Evolutionary conservation across 129 eudicot genomes (phyloP).

Genomic region (Flaveria robusta): DNA sequence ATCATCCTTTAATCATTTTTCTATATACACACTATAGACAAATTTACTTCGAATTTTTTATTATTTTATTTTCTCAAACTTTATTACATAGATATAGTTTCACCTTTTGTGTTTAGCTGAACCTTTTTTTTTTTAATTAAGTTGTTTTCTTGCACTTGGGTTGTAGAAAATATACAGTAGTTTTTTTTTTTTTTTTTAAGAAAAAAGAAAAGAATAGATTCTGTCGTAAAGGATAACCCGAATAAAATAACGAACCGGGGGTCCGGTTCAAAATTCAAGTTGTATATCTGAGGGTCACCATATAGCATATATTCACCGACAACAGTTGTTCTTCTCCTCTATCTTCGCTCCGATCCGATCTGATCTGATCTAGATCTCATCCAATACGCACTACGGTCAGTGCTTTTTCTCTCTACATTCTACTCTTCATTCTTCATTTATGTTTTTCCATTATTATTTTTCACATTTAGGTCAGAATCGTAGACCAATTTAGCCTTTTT

Average conservation of each 20-base stretch:
- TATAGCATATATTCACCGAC: slow-evolving; percentile 28
- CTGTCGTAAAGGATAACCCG: no score
- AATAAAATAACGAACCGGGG: neutral
- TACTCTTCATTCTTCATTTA: slow-evolving; percentile 10
- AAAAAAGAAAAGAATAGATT: no score
- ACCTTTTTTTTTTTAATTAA: no score
- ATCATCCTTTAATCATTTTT: no score
- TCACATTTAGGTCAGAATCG: neutral
- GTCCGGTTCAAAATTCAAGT: slow-evolving; percentile 9
- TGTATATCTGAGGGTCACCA: neutral
- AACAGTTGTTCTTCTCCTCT: slow-evolving; percentile 12
- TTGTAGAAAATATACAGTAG: no score
- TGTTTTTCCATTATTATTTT: neutral
- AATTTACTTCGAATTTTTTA: no score
- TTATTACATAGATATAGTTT: no score
- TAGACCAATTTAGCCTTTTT: neutral
- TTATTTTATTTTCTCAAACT: no score
- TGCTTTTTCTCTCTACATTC: slow-evolving; percentile 18
- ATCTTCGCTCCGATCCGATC: slow-evolving; percentile 24
- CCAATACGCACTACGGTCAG: slow-evolving; percentile 25
- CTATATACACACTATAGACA: no score
- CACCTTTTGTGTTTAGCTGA: no score
- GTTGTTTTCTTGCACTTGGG: no score
- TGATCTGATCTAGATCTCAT: slow-evolving; percentile 37
- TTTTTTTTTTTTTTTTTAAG: no score